Evolutionary conservation across 2,329 filamentous ascomycete species (phyloP), one percentile per base, ranked within the genome.

Genomic region (Fusarium miscanthi): DNA sequence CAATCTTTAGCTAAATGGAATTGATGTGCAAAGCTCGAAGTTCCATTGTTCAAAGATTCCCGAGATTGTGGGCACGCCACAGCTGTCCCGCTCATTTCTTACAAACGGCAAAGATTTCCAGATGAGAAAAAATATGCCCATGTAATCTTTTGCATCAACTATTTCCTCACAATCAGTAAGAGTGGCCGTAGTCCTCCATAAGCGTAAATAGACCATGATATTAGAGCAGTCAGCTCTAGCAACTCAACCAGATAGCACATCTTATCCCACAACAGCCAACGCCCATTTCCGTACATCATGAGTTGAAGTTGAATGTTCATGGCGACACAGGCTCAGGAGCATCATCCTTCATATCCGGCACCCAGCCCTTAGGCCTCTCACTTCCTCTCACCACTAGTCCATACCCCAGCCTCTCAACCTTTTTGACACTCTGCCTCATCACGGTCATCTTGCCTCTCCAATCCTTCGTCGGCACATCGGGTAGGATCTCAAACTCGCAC

Each of bases 391-490:
- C 93, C 35, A 92, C 90, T 74, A 98, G 89, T 8, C 94, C 94
- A 81, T 98, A 99, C 35, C 94, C 91, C 30, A 95, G 89, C 74
- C 90, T 91, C 87, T 99, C 96, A 16, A 99, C 96, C 86, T 99
- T 99, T 78, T 92, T 91, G 31, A 99, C 94, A 80, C 94, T 97
- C 78, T 89, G 89, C 77, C 91, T 88, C 93, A 98, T 97, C 2
- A 95, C 92, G 43, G 91, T 90, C 83, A 94, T 89, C 87, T 99
- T 99, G 82, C 92, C 92, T 52, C 89, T 85, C 73, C 93, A 91
- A 74, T 85, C 85, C 84, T 84, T 85, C 74, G 86, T 85, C 72
- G 71, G 86, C 78, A 80, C 87, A 83, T 86, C 92, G 82, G 86
- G 87, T 58, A 98, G 83, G 76, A 89, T 88, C 84, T 97, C 94